These are phyloP conservation scores for Wickerhamiella azyma DNA, from an alignment of 805 yeast genomes.

Conservation along the genomic window DNA sequence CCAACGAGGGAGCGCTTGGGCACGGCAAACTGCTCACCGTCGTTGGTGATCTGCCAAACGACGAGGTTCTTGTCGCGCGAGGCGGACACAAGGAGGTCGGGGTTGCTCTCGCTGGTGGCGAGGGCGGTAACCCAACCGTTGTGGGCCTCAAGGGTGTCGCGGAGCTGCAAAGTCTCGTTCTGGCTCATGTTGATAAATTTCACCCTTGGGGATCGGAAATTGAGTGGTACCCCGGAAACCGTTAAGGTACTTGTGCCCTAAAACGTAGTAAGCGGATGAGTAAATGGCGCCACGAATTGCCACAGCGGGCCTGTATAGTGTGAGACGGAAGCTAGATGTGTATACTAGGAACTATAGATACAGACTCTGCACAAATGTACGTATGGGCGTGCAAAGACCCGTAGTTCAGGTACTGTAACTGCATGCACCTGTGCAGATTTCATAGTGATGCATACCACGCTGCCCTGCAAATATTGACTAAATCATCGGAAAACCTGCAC, in stretches of 20 bases:
- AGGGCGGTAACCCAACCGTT: slow-evolving; percentile 87
- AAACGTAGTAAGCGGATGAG: too few relatives aligned
- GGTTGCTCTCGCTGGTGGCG: slow-evolving; percentile 96
- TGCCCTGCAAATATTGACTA: too few relatives aligned
- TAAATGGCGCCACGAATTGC: not conserved
- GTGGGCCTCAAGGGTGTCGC: slow-evolving; percentile 95
- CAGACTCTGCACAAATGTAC: too few relatives aligned
- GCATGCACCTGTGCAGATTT: too few relatives aligned
- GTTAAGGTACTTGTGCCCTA: slow-evolving; percentile 13
- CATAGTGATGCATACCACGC: too few relatives aligned
- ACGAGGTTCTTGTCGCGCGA: slow-evolving; percentile 98
- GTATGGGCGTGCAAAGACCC: too few relatives aligned
- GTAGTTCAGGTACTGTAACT: too few relatives aligned
- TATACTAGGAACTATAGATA: too few relatives aligned
- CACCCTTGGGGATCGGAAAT: not conserved
- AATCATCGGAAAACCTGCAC: too few relatives aligned
- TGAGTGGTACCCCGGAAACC: slow-evolving; percentile 12
- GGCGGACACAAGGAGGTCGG: slow-evolving; percentile 94
- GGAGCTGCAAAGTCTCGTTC: slow-evolving; percentile 89
- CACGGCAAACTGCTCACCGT: slow-evolving; percentile 94
- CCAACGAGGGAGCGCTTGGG: slow-evolving; percentile 96
- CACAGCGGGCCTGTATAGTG: too few relatives aligned
- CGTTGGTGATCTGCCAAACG: slow-evolving; percentile 95
- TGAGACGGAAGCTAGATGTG: too few relatives aligned
- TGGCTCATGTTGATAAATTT: slow-evolving; percentile 20